Conservation (phyloP, 202 grass and related monocot genomes). For the Setaria italica region DNA sequence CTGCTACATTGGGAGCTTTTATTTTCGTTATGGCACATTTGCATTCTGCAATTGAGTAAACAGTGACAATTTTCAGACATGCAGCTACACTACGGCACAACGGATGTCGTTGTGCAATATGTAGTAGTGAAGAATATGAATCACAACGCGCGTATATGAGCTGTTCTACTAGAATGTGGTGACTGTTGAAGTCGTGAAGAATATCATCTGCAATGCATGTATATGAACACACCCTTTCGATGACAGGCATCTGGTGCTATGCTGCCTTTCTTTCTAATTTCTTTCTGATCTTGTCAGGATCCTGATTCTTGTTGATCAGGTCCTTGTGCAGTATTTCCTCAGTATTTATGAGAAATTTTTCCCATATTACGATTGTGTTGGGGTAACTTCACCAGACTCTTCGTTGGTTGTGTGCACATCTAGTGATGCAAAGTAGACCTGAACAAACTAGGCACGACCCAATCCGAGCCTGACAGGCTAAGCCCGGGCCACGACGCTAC, state of each 20-base stretch:
- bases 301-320: conserved; percentile 13
- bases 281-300: conserved; percentile 2
- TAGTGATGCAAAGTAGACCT: neutral
- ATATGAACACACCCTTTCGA: neutral
- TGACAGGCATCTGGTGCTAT: neutral
- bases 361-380: neutral
- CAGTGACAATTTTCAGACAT: neutral
- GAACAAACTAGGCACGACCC: too few relatives aligned
- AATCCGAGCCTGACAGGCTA: too few relatives aligned
- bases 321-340: neutral
- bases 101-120: neutral
- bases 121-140: neutral
- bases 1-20: neutral
- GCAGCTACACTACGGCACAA: neutral
- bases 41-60: neutral
- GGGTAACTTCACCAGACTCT: neutral
- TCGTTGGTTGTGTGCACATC: neutral
- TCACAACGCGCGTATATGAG: neutral
- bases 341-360: neutral
- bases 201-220: conserved; percentile 5
- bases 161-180: neutral
- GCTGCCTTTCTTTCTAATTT: neutral
- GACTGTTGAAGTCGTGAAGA: neutral
- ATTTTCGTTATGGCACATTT: neutral
- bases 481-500: too few relatives aligned